phyloP scores from a whole-genome alignment of 2,329 filamentous ascomycete genomes.

The Colletotrichum navitas region DNA sequence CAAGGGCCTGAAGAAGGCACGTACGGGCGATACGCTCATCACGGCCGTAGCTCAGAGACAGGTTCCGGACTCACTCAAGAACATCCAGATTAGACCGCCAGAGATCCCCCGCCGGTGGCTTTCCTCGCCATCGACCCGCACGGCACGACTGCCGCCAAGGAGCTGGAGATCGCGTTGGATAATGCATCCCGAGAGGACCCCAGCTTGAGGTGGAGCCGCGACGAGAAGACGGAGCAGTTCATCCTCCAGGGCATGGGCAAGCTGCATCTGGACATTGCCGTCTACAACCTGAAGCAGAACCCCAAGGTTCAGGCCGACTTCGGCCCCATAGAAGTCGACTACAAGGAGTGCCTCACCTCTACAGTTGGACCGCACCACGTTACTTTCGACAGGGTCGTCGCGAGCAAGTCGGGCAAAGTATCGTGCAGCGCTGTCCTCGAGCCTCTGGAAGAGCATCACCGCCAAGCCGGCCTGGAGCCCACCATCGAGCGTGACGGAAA shows the following conservation, averaged over 20 bases:
- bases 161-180: slow-evolving; percentile 80
- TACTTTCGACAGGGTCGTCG: slow-evolving; percentile 82
- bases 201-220: slow-evolving; percentile 84
- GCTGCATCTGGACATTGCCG: slow-evolving; percentile 92
- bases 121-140: slow-evolving; percentile 93
- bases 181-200: slow-evolving; percentile 92
- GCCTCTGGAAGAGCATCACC: slow-evolving; percentile 63
- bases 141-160: slow-evolving; percentile 82
- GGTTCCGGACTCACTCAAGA: slow-evolving; percentile 76
- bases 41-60: slow-evolving; percentile 73
- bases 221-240: slow-evolving; percentile 93
- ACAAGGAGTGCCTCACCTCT: slow-evolving; percentile 82
- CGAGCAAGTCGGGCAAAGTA: slow-evolving; percentile 83
- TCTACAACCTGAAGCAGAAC: slow-evolving; percentile 88
- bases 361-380: slow-evolving; percentile 68
- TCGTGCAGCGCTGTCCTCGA: slow-evolving; percentile 78
- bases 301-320: slow-evolving; percentile 90
- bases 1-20: slow-evolving; percentile 87
- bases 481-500: slow-evolving; percentile 77
- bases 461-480: slow-evolving; percentile 55
- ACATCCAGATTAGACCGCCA: slow-evolving; percentile 87
- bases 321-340: slow-evolving; percentile 94
- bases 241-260: slow-evolving; percentile 97
- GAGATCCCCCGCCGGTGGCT: slow-evolving; percentile 91
- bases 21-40: slow-evolving; percentile 93